phyloP scores from a whole-genome alignment of 2,329 filamentous ascomycete genomes.

The Venturia asperata region DNA sequence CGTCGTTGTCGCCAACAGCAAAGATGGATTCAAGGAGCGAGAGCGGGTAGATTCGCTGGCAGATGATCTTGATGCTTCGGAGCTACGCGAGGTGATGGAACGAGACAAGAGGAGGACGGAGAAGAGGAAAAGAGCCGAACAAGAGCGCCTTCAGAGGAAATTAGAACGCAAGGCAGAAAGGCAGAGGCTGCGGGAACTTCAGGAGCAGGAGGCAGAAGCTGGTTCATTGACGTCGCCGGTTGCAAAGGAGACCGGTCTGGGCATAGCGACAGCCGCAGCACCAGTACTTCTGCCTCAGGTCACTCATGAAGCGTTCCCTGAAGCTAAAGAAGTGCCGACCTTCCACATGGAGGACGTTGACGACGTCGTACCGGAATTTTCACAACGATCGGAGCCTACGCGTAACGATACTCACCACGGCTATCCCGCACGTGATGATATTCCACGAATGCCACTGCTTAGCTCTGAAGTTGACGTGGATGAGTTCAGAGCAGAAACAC shows the following conservation, averaged over 20 bases:
- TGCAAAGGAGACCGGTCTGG: not conserved
- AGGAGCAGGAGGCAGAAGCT: constrained; percentile 8
- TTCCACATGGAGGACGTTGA: constrained; percentile 18
- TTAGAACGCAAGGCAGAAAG: constrained; percentile 32
- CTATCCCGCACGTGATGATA: not conserved
- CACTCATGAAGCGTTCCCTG: not conserved
- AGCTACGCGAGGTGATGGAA: constrained; percentile 82
- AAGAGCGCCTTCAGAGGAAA: constrained; percentile 58
- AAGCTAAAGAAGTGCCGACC: constrained; percentile 10
- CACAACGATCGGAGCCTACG: not conserved
- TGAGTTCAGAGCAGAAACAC: constrained; percentile 14
- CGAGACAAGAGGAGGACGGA: constrained; percentile 75
- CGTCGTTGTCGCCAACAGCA: not conserved
- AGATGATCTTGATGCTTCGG: constrained; percentile 76
- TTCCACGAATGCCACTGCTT: constrained; percentile 15
- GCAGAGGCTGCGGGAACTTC: not conserved
- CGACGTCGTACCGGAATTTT: not conserved
- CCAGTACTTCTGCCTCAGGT: not conserved
- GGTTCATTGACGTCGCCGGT: constrained; percentile 2
- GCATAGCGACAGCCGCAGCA: not conserved
- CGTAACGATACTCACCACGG: not conserved
- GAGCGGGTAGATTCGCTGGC: constrained; percentile 63
- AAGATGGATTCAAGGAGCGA: constrained; percentile 54
- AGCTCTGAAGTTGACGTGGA: constrained; percentile 8
- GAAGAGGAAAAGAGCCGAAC: constrained; percentile 61